Base-by-base conservation (phyloP, 306 rosid genomes). In the Gillenia trifoliata region DNA sequence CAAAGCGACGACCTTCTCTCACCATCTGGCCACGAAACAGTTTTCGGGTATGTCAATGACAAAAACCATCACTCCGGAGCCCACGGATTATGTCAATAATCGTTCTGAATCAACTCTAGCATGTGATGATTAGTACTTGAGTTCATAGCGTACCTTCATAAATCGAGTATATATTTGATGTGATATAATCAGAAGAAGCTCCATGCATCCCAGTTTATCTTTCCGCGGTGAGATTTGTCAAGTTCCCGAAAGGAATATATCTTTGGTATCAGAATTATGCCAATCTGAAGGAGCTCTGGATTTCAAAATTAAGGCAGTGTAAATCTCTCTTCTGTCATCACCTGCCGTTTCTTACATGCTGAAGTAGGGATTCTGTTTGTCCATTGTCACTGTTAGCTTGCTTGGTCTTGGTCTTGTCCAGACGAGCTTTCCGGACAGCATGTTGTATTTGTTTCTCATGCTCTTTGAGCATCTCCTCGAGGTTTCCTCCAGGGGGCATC, bases 401-500 rank as follows among this genome's bases (percentile, higher is more conserved):
- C 50, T 83, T 84, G 56, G 66, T n/a, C 80, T 75, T 85, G 71
- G 68, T 78, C 84, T 88, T 92, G 64, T 85, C 90, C 22, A 81
- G n/a, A 45, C 87, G 86, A 77, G 90, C 91, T 86, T 90, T 93
- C 66, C 95, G 91, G 19, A 87, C 88, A 12, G 92, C 92, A 25
- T 75, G 77, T 75, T 87, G 95, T 75, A 90, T 87, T 86, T 89
- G 88, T 80, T 80, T 88, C 82, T 92, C 95, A 7, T 90, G 94
- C 81, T 90, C 89, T 85, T 86, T 90, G 20, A 90, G 88, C 91
- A 90, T 86, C 73, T 90, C 91, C 77, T 87, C 96, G 4, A 90
- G 77, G 79, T 87, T 83, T 71, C 90, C 90, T 9, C 83, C 91
- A 4, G 79, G 84, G 56, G 91, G 84, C 71, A 85, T 68, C 82